Evolutionary conservation across 306 rosid genomes (phyloP), one percentile per base, ranked within the genome.

Genomic region (Sindora glabra): DNA sequence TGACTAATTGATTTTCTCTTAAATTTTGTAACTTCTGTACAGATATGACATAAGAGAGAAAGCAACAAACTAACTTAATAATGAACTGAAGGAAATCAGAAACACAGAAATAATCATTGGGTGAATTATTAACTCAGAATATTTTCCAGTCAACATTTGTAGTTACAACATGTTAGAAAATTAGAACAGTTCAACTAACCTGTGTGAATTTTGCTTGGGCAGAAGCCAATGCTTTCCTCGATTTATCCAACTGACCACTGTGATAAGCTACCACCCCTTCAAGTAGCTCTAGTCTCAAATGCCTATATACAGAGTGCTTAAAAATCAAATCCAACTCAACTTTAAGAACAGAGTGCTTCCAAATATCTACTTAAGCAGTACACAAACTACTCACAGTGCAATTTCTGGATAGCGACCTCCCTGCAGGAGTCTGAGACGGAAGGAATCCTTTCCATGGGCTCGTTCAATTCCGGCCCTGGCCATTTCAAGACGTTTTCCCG

Each of bases 251-350:
- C 64, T 72, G 85, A 48, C 89, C 91, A 59, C 69, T 72, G 49
- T 92, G 96, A 78, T 81, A 92, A 12, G 98, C 95, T 64, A 89
- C 94, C 56, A 88, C 95, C 52, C 96, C 96, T 78, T 92, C 98
- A 67, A 92, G 82, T 58, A 92, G 76, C 80, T 92, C 96, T 34
- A 92, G 79, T 70, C 96, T 85, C 78, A 92, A 81, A 76, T 72
- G 78, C 73, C 98, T 92, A 51, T 14, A 27, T 14, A 50, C 10
- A 65, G 52, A 57, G 30, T 64, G 48, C 47, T 21, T 7, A 60
- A 54, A 53, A 29, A 46, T 62, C n/a, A n/a, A 64, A 44, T 33
- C 29, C 47, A 49, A 48, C 50, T 15, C 39, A 49, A 23, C 24
- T 30, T 23, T 6, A 17, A 33, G 27, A 66, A 70, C 41, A 59